These are phyloP conservation scores for Brassica hybrid DNA, from an alignment of 441 rosid species.

Conservation along the genomic window DNA sequence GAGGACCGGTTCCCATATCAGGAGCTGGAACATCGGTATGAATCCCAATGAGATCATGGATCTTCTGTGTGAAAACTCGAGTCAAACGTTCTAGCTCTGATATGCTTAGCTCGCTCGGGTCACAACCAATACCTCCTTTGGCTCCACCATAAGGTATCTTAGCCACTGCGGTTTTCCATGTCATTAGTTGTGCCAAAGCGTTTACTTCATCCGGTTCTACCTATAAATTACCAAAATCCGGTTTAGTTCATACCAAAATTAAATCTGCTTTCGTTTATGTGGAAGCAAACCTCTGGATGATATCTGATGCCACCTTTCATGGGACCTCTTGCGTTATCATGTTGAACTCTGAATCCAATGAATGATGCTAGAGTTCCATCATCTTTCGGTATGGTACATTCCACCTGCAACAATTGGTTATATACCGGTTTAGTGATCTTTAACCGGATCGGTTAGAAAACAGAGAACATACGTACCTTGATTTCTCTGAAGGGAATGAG, in stretches of 20 bases:
- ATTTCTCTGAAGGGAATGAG: slow-evolving; percentile 92
- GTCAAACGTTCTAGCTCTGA: slow-evolving; percentile 70
- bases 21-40: slow-evolving; percentile 84
- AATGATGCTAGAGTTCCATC: slow-evolving; percentile 66
- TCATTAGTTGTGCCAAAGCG: slow-evolving; percentile 76
- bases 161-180: slow-evolving; percentile 81
- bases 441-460: slow-evolving; percentile 24
- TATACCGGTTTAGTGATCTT: not conserved
- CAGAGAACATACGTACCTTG: slow-evolving; percentile 56
- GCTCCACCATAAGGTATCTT: slow-evolving; percentile 77
- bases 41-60: slow-evolving; percentile 67
- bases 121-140: slow-evolving; percentile 75
- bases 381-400: slow-evolving; percentile 69
- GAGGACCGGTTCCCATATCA: slow-evolving; percentile 78
- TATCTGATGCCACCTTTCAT: slow-evolving; percentile 83
- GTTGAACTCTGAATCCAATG: slow-evolving; percentile 75
- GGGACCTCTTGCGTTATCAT: slow-evolving; percentile 78
- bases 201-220: slow-evolving; percentile 79
- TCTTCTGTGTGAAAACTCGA: slow-evolving; percentile 72
- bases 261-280: not conserved
- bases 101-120: slow-evolving; percentile 54
- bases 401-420: slow-evolving; percentile 54
- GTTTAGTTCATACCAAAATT: not conserved
- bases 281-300: slow-evolving; percentile 62
- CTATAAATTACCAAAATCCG: slow-evolving; percentile 34